These are phyloP conservation scores for Pseudogymnoascus sp. DNA, from an alignment of 2,329 filamentous ascomycete genomes.

Conservation along the genomic window DNA sequence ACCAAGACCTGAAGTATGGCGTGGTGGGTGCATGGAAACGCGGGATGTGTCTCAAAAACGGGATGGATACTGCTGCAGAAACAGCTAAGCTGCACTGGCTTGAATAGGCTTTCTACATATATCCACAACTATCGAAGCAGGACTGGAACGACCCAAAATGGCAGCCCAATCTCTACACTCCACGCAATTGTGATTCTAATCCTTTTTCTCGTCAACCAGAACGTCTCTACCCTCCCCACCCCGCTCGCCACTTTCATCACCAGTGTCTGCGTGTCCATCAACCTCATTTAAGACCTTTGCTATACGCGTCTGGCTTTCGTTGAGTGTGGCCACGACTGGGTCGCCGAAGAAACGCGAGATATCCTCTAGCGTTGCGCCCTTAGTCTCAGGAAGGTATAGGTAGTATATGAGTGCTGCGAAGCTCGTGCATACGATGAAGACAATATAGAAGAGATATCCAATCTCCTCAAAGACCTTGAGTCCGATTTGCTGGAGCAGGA, in stretches of 20 bases:
- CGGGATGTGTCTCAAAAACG: neutral
- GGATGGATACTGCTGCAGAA: neutral
- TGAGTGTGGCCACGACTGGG: conserved; percentile 3
- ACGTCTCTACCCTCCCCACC: neutral
- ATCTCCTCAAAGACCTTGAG: conserved; percentile 11
- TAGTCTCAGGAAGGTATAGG: conserved; percentile 8
- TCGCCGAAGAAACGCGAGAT: conserved; percentile 12
- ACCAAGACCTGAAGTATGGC: neutral
- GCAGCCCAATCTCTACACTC: neutral
- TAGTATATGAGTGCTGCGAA: conserved; percentile 11
- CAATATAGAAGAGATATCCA: conserved; percentile 12
- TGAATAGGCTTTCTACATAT: neutral
- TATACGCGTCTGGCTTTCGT: conserved; percentile 8
- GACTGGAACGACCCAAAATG: neutral
- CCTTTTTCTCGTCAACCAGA: neutral
- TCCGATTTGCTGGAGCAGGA: conserved; percentile 10
- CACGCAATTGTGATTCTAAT: neutral
- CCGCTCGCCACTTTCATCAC: neutral
- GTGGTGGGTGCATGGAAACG: neutral
- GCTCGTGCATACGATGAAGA: conserved; percentile 13
- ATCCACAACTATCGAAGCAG: neutral
- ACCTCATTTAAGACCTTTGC: conserved; percentile 10
- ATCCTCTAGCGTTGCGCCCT: conserved; percentile 8
- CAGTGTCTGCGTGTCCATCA: neutral
- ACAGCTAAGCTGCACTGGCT: neutral